These are phyloP conservation scores for Arthrobotrys entomopaga DNA, from an alignment of 2,329 filamentous ascomycete species.

Conservation along the genomic window DNA sequence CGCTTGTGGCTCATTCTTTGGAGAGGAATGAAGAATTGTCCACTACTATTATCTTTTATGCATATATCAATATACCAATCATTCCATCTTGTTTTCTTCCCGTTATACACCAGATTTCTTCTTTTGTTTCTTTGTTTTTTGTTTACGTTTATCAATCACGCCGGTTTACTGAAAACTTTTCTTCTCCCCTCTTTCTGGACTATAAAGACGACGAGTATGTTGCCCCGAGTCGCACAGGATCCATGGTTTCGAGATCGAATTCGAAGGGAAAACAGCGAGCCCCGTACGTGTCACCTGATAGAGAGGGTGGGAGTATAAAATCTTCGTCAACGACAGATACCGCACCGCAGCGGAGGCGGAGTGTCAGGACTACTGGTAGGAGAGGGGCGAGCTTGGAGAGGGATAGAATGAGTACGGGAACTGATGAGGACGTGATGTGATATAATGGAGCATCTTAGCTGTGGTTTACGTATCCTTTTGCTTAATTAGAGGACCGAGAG, in stretches of 20 bases:
- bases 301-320: constrained; percentile 32
- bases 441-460: not conserved
- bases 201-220: constrained; percentile 47
- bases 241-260: constrained; percentile 45
- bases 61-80: not conserved
- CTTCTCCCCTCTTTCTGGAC: not conserved
- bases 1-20: constrained; percentile 16
- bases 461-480: not conserved
- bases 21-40: constrained; percentile 28
- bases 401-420: constrained; percentile 42
- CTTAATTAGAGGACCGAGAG: not conserved
- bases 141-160: constrained; percentile 2
- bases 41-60: not conserved
- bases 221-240: constrained; percentile 26
- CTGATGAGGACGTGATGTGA: constrained; percentile 43
- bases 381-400: constrained; percentile 37
- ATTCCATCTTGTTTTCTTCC: not conserved
- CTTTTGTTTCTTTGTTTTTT: constrained; percentile 18
- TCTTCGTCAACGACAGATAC: constrained; percentile 36
- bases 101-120: not conserved
- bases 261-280: constrained; percentile 53
- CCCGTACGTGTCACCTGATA: constrained; percentile 47
- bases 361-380: constrained; percentile 40
- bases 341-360: constrained; percentile 46
- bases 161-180: constrained; percentile 22